Percentiles rank a stretch among this genome's conserved stretches.
These are phyloP conservation scores for Peronospora belbahrii DNA, from an alignment of 352 stramenopile species.

Conservation along the genomic window DNA sequence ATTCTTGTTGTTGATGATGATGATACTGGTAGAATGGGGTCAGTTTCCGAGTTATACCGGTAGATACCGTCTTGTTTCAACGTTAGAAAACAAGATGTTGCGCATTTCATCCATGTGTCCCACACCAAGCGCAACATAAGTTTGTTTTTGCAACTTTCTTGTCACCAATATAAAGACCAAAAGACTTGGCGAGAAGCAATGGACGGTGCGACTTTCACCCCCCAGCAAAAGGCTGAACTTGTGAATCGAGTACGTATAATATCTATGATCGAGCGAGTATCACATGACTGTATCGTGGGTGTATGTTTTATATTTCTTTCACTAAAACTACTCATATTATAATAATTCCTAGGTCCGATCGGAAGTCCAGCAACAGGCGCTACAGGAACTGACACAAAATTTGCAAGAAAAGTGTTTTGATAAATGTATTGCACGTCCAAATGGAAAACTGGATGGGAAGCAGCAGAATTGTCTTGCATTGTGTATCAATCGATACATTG, in stretches of 20 bases:
- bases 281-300: too few relatives aligned
- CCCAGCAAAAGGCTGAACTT: slow-evolving; percentile 81
- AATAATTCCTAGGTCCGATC: slow-evolving; percentile 78
- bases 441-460: slow-evolving; percentile 84
- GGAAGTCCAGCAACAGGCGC: slow-evolving; percentile 74
- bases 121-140: background rate
- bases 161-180: slow-evolving; percentile 17
- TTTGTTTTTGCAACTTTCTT: background rate
- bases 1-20: too few relatives aligned
- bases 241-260: slow-evolving; percentile 56
- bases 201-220: slow-evolving; percentile 70
- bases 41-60: too few relatives aligned
- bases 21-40: background rate
- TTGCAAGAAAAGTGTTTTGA: slow-evolving; percentile 88
- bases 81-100: background rate
- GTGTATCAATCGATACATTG: slow-evolving; percentile 88
- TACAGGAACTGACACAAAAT: slow-evolving; percentile 82
- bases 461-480: slow-evolving; percentile 86
- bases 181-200: slow-evolving; percentile 32
- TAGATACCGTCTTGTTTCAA: too few relatives aligned
- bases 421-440: slow-evolving; percentile 78
- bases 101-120: background rate
- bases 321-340: too few relatives aligned
- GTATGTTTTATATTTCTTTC: too few relatives aligned
- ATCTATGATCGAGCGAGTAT: too few relatives aligned